Evolutionary conservation across 345 rosid species (phyloP), one percentile per base, ranked within the genome.

Genomic region (Citrus sp.): DNA sequence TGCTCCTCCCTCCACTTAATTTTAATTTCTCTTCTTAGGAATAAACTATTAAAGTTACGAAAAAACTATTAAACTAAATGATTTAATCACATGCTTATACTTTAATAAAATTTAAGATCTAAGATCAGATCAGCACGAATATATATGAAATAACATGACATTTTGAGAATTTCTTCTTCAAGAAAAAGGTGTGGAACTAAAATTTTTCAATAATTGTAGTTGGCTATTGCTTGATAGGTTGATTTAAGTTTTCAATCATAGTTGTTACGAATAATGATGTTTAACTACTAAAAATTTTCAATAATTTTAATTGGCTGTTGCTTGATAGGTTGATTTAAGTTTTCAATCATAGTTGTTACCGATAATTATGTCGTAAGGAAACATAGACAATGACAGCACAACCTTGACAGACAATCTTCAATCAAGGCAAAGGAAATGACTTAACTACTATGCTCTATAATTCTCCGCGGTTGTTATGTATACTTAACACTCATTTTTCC

Each of bases 61-160:
- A 34, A 35, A 35, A 35, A 35, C 0, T 35, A 35, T 35, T 35
- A 5, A 35, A 35, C 0, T 35, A 6, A 6, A 35, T 5, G 7
- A 0, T 35, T 35, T 35, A 35, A 6, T 35, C 37, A 35, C 37
- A 35, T 35, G 0, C 7, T 5, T 35, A 35, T 35, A 35, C 6
- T 35, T 35, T 6, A 35, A 35, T 35, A 35, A 35, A 35, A 35
- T 35, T 35, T 0, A 35, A 35, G 0, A 35, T 35, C 0, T 35
- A 35, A 35, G 1, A 35, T 35, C 0, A 35, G 1, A 35, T 35
- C 7, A 0, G 0, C 0, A 35, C 7, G 1, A 35, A 35, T 35
- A 35, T 35, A 35, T 35, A 35, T 35, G 7, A 35, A 35, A 1
- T 35, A 1, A 35, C 7, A 35, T 35, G 0, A 42, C 0, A 42